These are phyloP conservation scores for Syzygium malaccense DNA, from an alignment of 441 rosid species.

Conservation along the genomic window DNA sequence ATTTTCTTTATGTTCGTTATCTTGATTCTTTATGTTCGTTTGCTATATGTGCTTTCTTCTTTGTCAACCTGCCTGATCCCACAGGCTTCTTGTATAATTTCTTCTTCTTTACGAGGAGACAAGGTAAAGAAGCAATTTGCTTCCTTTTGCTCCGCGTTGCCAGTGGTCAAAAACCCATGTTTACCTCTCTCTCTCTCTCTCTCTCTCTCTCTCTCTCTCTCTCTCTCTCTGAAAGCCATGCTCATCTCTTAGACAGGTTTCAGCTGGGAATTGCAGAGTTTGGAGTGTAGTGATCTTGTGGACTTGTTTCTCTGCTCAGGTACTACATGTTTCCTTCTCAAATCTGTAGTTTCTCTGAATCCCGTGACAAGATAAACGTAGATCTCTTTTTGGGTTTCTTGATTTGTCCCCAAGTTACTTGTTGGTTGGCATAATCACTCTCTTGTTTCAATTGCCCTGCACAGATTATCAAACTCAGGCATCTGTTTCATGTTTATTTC, in stretches of 20 bases:
- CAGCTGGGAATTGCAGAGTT: conserved; percentile 21
- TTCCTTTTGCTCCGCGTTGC: neutral
- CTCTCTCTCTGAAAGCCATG: conserved; percentile 13
- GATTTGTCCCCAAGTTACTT: neutral
- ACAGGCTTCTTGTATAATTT: neutral
- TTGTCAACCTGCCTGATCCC: conserved; percentile 28
- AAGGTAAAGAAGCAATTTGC: conserved; percentile 5
- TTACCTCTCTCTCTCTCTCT: neutral
- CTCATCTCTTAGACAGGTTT: conserved; percentile 11
- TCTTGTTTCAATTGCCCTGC: neutral
- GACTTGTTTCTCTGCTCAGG: conserved; percentile 21
- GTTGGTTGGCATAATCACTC: neutral
- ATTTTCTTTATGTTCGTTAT: neutral
- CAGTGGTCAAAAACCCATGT: conserved; percentile 22
- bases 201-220: neutral
- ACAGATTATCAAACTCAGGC: neutral
- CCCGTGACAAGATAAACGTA: neutral
- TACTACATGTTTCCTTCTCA: conserved; percentile 3
- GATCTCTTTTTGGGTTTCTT: neutral
- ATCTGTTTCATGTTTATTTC: neutral
- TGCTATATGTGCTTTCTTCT: conserved; percentile 15
- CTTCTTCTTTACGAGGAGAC: neutral
- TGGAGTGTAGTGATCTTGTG: conserved; percentile 7
- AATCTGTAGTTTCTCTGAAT: neutral
- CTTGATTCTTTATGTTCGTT: conserved; percentile 6